phyloP scores from a whole-genome alignment of 2,329 filamentous ascomycete genomes.

The Cladorrhinum sp. region DNA sequence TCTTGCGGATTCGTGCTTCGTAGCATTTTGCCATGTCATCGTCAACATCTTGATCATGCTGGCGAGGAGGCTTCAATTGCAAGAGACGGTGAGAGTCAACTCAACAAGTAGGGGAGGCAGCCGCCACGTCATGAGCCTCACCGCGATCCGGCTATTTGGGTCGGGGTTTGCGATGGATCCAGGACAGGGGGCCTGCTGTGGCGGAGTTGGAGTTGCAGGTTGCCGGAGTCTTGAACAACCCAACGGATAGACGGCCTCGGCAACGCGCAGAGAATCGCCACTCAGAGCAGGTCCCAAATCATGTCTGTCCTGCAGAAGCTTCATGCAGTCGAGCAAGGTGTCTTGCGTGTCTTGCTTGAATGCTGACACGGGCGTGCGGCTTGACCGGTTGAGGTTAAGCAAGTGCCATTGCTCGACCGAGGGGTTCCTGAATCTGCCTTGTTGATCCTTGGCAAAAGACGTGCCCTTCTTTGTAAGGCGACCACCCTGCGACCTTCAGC shows the following conservation, averaged over 20 bases:
- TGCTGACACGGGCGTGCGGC: slow-evolving; percentile 5
- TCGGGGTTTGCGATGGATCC: slow-evolving; percentile 19
- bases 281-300: slow-evolving; percentile 15
- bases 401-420: neutral
- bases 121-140: slow-evolving; percentile 49
- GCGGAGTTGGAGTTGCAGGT: slow-evolving; percentile 34
- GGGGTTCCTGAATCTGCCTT: neutral
- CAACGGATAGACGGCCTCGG: slow-evolving; percentile 13
- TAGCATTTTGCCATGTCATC: slow-evolving; percentile 1
- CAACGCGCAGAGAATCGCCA: slow-evolving; percentile 10
- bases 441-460: neutral
- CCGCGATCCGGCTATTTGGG: slow-evolving; percentile 11
- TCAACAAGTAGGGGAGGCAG: neutral
- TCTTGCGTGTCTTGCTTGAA: neutral
- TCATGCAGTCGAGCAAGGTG: slow-evolving; percentile 2
- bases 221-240: slow-evolving; percentile 13
- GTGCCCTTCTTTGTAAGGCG: neutral
- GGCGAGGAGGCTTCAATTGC: neutral
- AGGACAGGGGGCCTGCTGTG: slow-evolving; percentile 31
- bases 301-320: slow-evolving; percentile 22
- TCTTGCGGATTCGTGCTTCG: slow-evolving; percentile 1
- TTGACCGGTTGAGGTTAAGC: slow-evolving; percentile 6
- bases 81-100: neutral
- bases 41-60: neutral
- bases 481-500: neutral